Base-by-base conservation (phyloP, 1,139 yeast genomes). In the Candida glucosophila region DNA sequence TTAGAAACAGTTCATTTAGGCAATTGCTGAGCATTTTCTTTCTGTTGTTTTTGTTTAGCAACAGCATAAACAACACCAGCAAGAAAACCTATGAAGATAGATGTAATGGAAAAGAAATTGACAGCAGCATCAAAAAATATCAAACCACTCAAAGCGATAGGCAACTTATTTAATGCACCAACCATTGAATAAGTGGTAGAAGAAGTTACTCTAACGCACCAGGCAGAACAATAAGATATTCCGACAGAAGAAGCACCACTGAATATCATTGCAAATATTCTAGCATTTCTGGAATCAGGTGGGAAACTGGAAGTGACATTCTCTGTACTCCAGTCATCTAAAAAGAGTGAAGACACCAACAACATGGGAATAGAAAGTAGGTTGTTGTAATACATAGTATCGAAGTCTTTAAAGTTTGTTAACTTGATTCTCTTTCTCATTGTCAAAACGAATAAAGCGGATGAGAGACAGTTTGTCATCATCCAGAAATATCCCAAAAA, bases 191-290 rank as follows among this genome's bases (percentile, higher is more conserved):
- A 90, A 30, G 98, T 90, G 32, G 98, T 90, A 17, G 97, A 86
- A 12, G 96, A 85, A 23, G 98, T 92, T 38, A 88, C 97, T 65
- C 98, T 83, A 36, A 90, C 95, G 73, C 98, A 90, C 98, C 98
- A 90, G 35, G 96, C 98, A 16, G 97, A 85, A 58, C 96, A 85
- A 71, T 92, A 90, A 24, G 97, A 86, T 51, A 92, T 90, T 58
- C 94, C 96, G 31, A 90, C 93, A 17, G 97, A 80, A 22, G 94
- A 80, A 40, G 82, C 71, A 54, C 98, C 98, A 23, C 96, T 82
- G 47, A 88, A 71, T 37, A 90, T 47, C 95, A 92, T 88, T 41
- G 94, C 86, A 24, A 67, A 36, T 40, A 85, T 68, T 34, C 83
- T 71, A 21, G 88, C 67, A 39, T 62, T 56, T 54, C 88, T 71